Base-by-base conservation (phyloP, 2,329 filamentous ascomycete genomes). In the Amphichorda felina region DNA sequence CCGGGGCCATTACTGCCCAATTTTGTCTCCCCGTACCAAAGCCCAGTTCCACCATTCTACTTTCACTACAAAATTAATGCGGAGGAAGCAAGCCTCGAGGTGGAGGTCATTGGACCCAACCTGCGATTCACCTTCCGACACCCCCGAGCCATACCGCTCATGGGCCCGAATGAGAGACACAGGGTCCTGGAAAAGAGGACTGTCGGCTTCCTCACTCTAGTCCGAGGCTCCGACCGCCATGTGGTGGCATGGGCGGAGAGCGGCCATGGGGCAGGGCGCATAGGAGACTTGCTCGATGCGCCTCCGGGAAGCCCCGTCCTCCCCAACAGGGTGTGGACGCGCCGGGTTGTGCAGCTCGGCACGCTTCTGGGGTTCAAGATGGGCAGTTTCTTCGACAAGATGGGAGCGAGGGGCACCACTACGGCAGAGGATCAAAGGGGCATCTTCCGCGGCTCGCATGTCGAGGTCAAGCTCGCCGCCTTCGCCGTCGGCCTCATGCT, bases 391-490 rank as follows among this genome's bases (percentile, higher is more conserved):
- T 61, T 48, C 14, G 59, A 60, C 25, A 38, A 38, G 2, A 33
- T 38, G 8, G 19, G 24, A 29, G 8, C 37, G 27, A n/a, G 15
- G 14, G 13, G 28, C 13, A 7, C 8, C n/a, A 14, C 15, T 19
- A 13, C 16, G 28, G n/a, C 17, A 8, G 25, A 34, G 3, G 25
- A 35, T 14, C 37, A 37, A 19, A 37, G 33, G 8, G 54, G 57
- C 4, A 40, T 52, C 10, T 56, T 55, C 29, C 45, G 47, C 1
- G 55, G 53, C 0, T 49, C 54, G 0, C 61, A 64, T 16, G 54
- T 58, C 1, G 60, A 64, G 38, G 56, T 57, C 13, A 64, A 64
- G 37, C 50, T 64, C 0, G 55, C 59, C 0, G 46, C 53, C 0
- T 51, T 58, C 15, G 53, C 51, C 0, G 33, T 60, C 0, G 50